A percentile compares a stretch with the other conserved stretches of the same genome.
Conservation (phyloP, 2,329 filamentous ascomycete genomes). For the Botryosphaeria dothidea region DNA sequence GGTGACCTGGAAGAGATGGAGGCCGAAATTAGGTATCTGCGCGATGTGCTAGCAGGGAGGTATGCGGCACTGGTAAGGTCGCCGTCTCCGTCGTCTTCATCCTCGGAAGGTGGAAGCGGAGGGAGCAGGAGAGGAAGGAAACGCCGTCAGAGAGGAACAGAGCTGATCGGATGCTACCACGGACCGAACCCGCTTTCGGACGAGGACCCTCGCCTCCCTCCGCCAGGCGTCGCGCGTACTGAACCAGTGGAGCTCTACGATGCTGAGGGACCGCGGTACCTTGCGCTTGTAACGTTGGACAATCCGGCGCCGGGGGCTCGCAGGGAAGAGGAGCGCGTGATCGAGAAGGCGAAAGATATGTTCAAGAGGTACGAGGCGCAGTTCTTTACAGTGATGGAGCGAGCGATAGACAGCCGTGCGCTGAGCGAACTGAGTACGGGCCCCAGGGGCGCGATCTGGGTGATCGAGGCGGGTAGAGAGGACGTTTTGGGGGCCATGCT, state of each 20-base stretch:
- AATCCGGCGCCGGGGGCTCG: constrained; percentile 7
- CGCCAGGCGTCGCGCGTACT: neutral
- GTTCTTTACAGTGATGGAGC: neutral
- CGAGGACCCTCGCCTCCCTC: neutral
- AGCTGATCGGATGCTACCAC: neutral
- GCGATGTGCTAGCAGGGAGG: neutral
- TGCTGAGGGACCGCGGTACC: constrained; percentile 3
- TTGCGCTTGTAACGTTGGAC: constrained; percentile 6
- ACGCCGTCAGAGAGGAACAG: neutral
- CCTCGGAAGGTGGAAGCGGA: neutral
- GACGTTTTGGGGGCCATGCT: constrained; percentile 20
- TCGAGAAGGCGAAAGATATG: neutral
- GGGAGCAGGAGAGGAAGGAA: neutral
- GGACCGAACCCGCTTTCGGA: neutral
- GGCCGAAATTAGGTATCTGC: neutral
- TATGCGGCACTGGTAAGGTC: neutral
- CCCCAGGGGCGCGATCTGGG: constrained; percentile 17
- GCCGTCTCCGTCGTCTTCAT: neutral
- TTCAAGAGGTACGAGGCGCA: constrained; percentile 1
- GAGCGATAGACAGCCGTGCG: neutral
- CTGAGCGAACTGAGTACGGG: constrained; percentile 5
- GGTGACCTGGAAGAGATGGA: neutral
- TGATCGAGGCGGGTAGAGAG: constrained; percentile 1
- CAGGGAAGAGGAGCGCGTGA: neutral
- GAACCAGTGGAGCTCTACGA: constrained; percentile 10